These are phyloP conservation scores for Pneumocystis oryctolagi DNA, from an alignment of 1,139 yeast species.

Conservation along the genomic window DNA sequence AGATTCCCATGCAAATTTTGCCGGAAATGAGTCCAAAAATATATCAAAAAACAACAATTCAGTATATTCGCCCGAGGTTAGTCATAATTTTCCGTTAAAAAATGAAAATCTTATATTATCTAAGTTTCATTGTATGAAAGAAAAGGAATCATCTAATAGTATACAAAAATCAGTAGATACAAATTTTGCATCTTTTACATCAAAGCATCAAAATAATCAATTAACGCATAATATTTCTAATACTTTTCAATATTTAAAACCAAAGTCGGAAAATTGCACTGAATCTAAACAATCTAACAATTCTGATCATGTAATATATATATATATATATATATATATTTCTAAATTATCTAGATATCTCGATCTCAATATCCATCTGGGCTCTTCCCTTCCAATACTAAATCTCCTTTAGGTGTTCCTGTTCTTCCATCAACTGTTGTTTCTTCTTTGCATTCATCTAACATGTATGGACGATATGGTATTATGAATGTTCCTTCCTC, in stretches of 20 bases:
- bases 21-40: background rate
- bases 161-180: background rate
- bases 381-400: background rate
- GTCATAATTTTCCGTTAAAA: background rate
- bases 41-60: background rate
- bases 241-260: background rate
- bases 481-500: background rate
- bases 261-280: background rate
- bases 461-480: background rate
- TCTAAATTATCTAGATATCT: background rate
- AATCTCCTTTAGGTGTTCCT: background rate
- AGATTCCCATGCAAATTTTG: background rate
- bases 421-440: background rate
- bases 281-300: background rate
- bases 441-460: background rate
- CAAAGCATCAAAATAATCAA: background rate
- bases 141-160: background rate
- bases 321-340: background rate
- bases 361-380: background rate
- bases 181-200: background rate
- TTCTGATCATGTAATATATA: background rate
- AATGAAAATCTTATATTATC: background rate
- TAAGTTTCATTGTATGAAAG: background rate
- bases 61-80: background rate
- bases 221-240: background rate